Evolutionary conservation across 805 yeast species (phyloP).

Genomic region (Kodamaea restingae): DNA sequence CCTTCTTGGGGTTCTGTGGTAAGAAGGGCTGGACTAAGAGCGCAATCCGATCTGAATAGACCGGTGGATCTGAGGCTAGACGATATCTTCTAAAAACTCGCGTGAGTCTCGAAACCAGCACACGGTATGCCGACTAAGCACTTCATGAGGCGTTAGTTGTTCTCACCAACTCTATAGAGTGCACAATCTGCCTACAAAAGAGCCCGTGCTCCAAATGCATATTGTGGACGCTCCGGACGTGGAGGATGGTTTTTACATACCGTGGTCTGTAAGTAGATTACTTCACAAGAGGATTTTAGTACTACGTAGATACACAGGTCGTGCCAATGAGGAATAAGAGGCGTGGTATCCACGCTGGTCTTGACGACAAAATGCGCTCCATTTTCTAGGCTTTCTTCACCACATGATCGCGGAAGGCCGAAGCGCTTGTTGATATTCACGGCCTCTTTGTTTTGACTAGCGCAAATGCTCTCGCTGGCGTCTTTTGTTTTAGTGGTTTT

Average conservation of each 20-base stretch:
- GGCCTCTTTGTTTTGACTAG: not conserved
- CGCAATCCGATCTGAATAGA: not conserved
- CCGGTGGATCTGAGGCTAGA: not conserved
- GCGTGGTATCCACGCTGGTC: not conserved
- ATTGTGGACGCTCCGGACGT: not conserved
- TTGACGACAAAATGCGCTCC: too few species aligned
- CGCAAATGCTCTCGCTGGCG: not conserved
- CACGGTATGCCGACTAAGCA: too few species aligned
- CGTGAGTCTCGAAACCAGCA: not conserved
- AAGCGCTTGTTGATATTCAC: too few species aligned
- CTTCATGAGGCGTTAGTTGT: not conserved
- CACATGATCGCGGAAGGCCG: too few species aligned
- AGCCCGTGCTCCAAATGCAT: not conserved
- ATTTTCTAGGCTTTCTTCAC: too few species aligned
- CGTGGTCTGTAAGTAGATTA: not conserved
- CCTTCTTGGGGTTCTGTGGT: not conserved
- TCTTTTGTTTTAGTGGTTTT: constrained; percentile 7
- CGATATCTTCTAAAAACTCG: not conserved
- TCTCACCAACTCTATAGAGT: not conserved
- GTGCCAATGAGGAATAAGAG: not conserved
- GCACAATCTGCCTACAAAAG: not conserved
- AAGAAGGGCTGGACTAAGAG: not conserved
- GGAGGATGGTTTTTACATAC: not conserved
- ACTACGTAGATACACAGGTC: not conserved
- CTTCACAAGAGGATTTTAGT: not conserved